A percentile compares a stretch with the other conserved stretches of the same genome.
phyloP scores from a whole-genome alignment of 805 yeast species.

The Metschnikowia orientalis region DNA sequence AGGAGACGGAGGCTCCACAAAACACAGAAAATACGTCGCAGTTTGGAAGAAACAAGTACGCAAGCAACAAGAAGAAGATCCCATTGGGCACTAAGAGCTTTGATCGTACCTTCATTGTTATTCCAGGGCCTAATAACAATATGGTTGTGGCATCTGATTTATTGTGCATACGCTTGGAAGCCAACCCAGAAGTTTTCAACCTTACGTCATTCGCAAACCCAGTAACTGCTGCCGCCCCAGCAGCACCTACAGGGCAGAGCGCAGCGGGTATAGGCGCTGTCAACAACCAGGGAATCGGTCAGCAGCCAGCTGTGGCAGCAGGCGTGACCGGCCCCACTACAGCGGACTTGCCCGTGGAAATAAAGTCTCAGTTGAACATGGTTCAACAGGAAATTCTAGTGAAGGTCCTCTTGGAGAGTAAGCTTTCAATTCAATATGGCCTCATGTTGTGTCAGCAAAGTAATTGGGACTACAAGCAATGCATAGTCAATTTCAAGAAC shows the following conservation, averaged over 20 bases:
- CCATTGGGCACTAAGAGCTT: slow-evolving; percentile 64
- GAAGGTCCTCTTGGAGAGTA: slow-evolving; percentile 66
- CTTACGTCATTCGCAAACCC: slow-evolving; percentile 14
- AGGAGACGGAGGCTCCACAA: slow-evolving; percentile 61
- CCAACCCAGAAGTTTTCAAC: slow-evolving; percentile 14
- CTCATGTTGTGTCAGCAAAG: slow-evolving; percentile 84
- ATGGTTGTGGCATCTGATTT: slow-evolving; percentile 87
- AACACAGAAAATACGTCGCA: slow-evolving; percentile 21
- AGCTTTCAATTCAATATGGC: slow-evolving; percentile 73
- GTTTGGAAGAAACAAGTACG: slow-evolving; percentile 16
- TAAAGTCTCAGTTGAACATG: slow-evolving; percentile 46
- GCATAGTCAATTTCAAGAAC: slow-evolving; percentile 65
- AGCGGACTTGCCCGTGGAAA: slow-evolving; percentile 52
- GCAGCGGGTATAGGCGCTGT: too few species aligned
- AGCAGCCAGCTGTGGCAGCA: slow-evolving; percentile 5
- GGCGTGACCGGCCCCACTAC: slow-evolving; percentile 15
- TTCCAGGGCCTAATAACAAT: slow-evolving; percentile 61
- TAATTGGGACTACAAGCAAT: slow-evolving; percentile 70
- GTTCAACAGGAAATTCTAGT: slow-evolving; percentile 61
- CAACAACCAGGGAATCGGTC: too few species aligned
- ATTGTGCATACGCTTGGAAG: slow-evolving; percentile 45
- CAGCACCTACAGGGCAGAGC: not conserved
- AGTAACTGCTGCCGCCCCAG: slow-evolving; percentile 9
- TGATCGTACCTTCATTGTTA: slow-evolving; percentile 79
- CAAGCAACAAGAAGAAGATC: slow-evolving; percentile 24